Evolutionary conservation across 768 basidiomycete species (phyloP).

Genomic region (Tricholoma bakamatsutake): DNA sequence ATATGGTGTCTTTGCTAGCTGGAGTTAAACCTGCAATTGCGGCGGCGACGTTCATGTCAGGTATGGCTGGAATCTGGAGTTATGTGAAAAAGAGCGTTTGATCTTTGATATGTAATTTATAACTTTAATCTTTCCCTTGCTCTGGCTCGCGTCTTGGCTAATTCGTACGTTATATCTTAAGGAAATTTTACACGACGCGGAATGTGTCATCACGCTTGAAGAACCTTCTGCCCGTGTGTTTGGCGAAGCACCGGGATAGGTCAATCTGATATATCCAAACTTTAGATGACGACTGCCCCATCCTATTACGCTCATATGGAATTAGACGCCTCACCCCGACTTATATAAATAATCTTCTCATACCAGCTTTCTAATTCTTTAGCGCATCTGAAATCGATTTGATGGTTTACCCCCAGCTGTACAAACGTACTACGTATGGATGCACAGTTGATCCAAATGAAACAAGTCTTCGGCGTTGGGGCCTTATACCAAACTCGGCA

Average conservation of each 20-base stretch:
- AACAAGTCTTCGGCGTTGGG: slow-evolving; percentile 4
- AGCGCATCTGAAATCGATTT: slow-evolving; percentile 12
- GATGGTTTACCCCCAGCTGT: slow-evolving; percentile 7
- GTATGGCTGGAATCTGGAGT: slow-evolving; percentile 90
- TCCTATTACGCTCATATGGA: slow-evolving; percentile 24
- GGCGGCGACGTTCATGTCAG: slow-evolving; percentile 85
- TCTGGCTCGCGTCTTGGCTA: slow-evolving; percentile 38
- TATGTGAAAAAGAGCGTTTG: slow-evolving; percentile 87
- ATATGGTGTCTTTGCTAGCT: slow-evolving; percentile 55
- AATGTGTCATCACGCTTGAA: slow-evolving; percentile 25
- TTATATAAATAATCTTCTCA: slow-evolving; percentile 38
- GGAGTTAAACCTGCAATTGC: slow-evolving; percentile 87
- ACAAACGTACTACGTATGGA: slow-evolving; percentile 7
- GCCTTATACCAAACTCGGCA: slow-evolving; percentile 9
- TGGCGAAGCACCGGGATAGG: slow-evolving; percentile 39
- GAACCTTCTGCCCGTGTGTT: slow-evolving; percentile 33
- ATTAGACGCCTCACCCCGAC: slow-evolving; percentile 25
- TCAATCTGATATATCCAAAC: slow-evolving; percentile 44
- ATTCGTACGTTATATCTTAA: slow-evolving; percentile 35
- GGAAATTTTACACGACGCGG: slow-evolving; percentile 23
- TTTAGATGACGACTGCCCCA: slow-evolving; percentile 30
- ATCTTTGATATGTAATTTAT: slow-evolving; percentile 46
- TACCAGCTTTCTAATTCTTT: slow-evolving; percentile 9
- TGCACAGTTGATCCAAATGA: background rate
- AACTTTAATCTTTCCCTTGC: slow-evolving; percentile 42